Conservation (phyloP, 345 rosid species). For the Chamaenerion angustifolium region DNA sequence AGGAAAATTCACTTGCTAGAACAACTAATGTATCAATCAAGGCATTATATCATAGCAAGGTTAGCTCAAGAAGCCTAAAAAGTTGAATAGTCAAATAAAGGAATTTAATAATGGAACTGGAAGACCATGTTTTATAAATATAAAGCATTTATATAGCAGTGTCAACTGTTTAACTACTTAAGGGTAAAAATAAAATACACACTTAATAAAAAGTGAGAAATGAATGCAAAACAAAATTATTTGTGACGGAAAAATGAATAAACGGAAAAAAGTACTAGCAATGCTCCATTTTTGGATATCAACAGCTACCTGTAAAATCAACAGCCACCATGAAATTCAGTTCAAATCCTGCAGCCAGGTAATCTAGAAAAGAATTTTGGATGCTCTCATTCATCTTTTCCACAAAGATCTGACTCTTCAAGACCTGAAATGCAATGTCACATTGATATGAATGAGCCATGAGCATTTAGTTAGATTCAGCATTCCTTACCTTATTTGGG, state of each 20-base stretch:
- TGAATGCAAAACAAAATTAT: background rate
- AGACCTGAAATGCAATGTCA: conserved; percentile 21
- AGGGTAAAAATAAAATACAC: background rate
- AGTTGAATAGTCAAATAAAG: background rate
- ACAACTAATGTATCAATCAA: background rate
- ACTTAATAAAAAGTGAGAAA: background rate
- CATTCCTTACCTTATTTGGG: conserved; percentile 38
- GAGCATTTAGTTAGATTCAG: conserved; percentile 3
- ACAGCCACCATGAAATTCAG: conserved; percentile 91
- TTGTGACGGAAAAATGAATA: background rate
- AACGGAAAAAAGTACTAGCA: background rate
- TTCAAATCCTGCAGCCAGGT: conserved; percentile 70
- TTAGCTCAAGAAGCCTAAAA: background rate
- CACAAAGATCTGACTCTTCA: conserved; percentile 64
- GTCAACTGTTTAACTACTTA: background rate
- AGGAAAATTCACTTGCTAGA: no score
- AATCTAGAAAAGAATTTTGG: conserved; percentile 70
- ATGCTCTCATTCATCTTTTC: conserved; percentile 55
- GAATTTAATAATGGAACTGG: background rate
- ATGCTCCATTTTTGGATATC: background rate
- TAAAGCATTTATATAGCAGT: background rate
- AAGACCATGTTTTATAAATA: no score
- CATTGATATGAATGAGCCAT: background rate
- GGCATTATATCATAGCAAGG: background rate
- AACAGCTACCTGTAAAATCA: conserved; percentile 74